A percentile compares a stretch with the other conserved stretches of the same genome.
Evolutionary conservation across 2,329 filamentous ascomycete species (phyloP).

Genomic region (Aschersonia sp.): DNA sequence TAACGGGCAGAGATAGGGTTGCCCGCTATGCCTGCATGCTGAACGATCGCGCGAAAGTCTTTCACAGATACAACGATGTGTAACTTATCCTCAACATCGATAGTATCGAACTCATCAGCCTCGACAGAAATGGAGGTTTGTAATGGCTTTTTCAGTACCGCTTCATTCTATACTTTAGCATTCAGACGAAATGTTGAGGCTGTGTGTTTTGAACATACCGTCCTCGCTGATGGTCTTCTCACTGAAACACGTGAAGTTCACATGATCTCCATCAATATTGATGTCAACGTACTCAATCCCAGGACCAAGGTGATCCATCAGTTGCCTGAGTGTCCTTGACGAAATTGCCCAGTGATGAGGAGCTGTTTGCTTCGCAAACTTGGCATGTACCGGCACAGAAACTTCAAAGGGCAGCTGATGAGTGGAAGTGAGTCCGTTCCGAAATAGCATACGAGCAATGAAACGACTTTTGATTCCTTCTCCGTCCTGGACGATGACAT

Average conservation of each 20-base stretch:
- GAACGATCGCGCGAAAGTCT: constrained; percentile 66
- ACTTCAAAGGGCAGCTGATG: constrained; percentile 65
- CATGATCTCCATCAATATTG: constrained; percentile 56
- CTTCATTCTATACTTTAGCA: constrained; percentile 21
- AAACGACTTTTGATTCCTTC: constrained; percentile 58
- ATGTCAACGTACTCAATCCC: constrained; percentile 72
- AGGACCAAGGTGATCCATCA: constrained; percentile 68
- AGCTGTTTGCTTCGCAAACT: constrained; percentile 53
- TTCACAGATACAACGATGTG: constrained; percentile 73
- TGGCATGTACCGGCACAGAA: constrained; percentile 58
- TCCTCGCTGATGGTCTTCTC: constrained; percentile 59
- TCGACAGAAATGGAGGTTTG: constrained; percentile 69
- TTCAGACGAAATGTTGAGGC: background rate
- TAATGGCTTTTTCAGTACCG: constrained; percentile 64
- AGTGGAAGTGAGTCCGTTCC: constrained; percentile 63
- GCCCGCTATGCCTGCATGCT: constrained; percentile 56
- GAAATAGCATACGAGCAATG: constrained; percentile 57
- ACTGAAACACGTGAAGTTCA: constrained; percentile 69
- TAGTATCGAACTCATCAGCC: constrained; percentile 61
- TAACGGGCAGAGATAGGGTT: constrained; percentile 54
- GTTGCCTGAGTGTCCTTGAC: constrained; percentile 54
- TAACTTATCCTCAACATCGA: constrained; percentile 58
- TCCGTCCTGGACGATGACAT: constrained; percentile 59
- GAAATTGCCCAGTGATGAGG: constrained; percentile 60
- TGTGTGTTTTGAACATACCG: constrained; percentile 13